These are phyloP conservation scores for Camelina laxa DNA, from an alignment of 345 rosid genomes.

Conservation along the genomic window DNA sequence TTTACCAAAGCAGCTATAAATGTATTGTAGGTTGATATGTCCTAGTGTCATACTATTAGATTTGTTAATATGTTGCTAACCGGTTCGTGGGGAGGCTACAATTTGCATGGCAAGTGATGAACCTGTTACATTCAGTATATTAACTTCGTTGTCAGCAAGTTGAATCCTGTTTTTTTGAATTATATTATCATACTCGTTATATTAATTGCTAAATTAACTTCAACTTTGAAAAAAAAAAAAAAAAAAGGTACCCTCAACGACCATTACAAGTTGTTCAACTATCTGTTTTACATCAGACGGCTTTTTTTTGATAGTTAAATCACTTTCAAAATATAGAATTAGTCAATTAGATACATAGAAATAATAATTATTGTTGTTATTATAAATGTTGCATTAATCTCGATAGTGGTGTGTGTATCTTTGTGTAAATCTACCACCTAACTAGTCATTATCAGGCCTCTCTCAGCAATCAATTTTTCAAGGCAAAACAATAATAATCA, in stretches of 20 bases:
- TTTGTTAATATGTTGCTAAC: constrained; percentile 13
- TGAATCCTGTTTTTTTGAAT: not conserved
- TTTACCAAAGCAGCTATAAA: constrained; percentile 11
- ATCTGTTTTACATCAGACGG: not conserved
- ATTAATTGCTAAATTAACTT: not conserved
- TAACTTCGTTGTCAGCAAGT: not conserved
- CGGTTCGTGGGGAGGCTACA: not conserved
- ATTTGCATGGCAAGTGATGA: constrained; percentile 7
- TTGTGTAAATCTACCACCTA: constrained; percentile 34
- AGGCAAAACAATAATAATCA: constrained; percentile 5
- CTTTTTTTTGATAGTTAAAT: not conserved
- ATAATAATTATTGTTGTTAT: not conserved
- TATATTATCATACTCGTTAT: not conserved
- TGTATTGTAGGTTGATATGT: not conserved
- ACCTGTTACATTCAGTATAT: not conserved
- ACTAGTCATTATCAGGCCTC: constrained; percentile 23
- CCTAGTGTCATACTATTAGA: no score
- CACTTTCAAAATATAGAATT: not conserved
- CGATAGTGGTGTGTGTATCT: constrained; percentile 11
- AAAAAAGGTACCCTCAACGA: not conserved
- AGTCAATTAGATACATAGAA: not conserved
- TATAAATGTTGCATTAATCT: constrained; percentile 25
- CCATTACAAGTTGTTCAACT: constrained; percentile 14
- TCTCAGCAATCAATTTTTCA: constrained; percentile 27
- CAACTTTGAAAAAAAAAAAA: not conserved